phyloP scores from a whole-genome alignment of 2,329 filamentous ascomycete genomes.

The Hymenoscyphus linearis region DNA sequence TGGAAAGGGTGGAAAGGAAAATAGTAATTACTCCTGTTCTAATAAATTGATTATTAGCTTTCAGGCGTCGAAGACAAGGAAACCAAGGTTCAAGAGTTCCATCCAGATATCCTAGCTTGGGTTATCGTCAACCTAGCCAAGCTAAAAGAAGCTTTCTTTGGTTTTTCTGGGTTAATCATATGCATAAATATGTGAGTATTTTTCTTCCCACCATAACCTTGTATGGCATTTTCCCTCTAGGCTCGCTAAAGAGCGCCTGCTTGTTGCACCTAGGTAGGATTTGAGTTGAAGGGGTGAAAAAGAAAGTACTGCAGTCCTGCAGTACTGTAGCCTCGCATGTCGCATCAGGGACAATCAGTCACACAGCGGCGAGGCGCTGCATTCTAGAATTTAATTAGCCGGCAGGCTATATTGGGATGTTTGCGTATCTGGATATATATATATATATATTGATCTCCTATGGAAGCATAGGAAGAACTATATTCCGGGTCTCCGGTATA shows the following conservation, averaged over 20 bases:
- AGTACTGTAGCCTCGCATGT: too few species aligned
- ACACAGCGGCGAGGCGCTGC: too few species aligned
- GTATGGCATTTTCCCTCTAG: slow-evolving; percentile 1
- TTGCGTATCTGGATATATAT: too few species aligned
- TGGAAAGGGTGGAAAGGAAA: background rate
- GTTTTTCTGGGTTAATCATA: background rate
- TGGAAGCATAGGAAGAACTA: background rate
- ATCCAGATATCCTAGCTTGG: background rate
- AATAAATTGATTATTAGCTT: background rate
- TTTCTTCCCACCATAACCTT: slow-evolving; percentile 1
- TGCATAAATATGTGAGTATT: background rate
- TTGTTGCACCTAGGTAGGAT: background rate
- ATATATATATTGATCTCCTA: too few species aligned
- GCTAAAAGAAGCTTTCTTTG: background rate
- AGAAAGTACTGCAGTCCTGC: too few species aligned
- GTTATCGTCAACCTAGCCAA: background rate
- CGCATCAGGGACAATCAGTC: too few species aligned
- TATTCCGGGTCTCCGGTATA: background rate
- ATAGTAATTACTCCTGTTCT: background rate
- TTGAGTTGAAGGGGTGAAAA: background rate
- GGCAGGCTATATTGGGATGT: too few species aligned
- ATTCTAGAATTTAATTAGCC: too few species aligned
- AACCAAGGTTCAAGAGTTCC: background rate
- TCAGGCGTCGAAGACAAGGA: background rate
- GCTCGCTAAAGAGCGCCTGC: background rate